phyloP scores from a whole-genome alignment of 106 monocot species.

The Chionographis japonica region DNA sequence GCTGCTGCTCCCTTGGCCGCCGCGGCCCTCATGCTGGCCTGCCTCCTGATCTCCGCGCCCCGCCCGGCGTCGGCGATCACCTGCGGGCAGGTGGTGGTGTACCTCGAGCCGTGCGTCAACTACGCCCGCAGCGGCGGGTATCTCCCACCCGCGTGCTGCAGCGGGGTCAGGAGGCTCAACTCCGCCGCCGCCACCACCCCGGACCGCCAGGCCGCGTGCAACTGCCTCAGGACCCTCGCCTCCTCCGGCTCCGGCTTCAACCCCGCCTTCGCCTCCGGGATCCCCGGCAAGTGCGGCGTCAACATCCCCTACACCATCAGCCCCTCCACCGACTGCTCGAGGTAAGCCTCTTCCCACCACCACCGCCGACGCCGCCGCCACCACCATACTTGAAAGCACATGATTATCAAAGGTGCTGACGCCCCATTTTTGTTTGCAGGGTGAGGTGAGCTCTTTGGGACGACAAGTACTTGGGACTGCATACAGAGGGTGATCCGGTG shows the following conservation, averaged over 20 bases:
- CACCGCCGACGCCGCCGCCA: too few relatives aligned
- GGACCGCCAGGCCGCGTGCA: slow-evolving; percentile 27
- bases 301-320: slow-evolving; percentile 22
- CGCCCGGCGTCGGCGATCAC: slow-evolving; percentile 1
- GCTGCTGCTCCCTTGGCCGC: background rate
- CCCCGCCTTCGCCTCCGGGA: slow-evolving; percentile 1
- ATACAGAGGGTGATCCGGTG: too few relatives aligned
- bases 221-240: slow-evolving; percentile 23
- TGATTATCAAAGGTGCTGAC: too few relatives aligned
- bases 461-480: too few relatives aligned
- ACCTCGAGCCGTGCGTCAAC: background rate
- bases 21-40: background rate
- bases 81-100: slow-evolving; percentile 1
- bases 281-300: slow-evolving; percentile 25
- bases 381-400: too few relatives aligned
- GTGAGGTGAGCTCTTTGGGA: too few relatives aligned
- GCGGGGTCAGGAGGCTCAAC: slow-evolving; percentile 19
- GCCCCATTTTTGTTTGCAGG: too few relatives aligned
- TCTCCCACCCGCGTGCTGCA: slow-evolving; percentile 16
- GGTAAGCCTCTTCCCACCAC: slow-evolving; percentile 3
- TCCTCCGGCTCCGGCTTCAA: slow-evolving; percentile 7
- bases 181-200: slow-evolving; percentile 14
- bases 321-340: slow-evolving; percentile 26
- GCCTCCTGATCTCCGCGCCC: background rate
- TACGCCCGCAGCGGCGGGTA: background rate